Evolutionary conservation across 257 asterid genomes (phyloP), one percentile per base, ranked within the genome.

Genomic region (Solanum paucissectum): DNA sequence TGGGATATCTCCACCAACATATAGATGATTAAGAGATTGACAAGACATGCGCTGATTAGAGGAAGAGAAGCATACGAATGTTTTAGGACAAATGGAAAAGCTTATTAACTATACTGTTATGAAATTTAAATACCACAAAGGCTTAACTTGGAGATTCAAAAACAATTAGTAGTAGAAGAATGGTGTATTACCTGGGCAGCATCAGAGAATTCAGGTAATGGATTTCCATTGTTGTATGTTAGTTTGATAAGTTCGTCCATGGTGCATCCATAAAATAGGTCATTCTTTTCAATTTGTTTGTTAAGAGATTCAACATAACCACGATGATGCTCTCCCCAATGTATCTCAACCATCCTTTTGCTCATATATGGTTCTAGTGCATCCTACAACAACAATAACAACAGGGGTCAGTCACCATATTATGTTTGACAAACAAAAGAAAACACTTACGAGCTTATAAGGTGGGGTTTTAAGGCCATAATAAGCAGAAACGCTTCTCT

Each of bases 291-390:
- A 21, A 97, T 95, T 84, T 97, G 99, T 89, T 93, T 95, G 92
- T 95, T 97, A 79, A 96, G 94, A 86, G 96, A 92, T 90, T 96
- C 98, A 83, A 95, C 95, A 33, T 95, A 93, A 90, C 91, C 89
- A 69, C 95, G 95, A 89, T 96, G 98, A 89, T 96, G 98, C 87
- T 90, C 95, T 34, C 98, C 98, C 99, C 99, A 97, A 86, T 95
- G 98, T 84, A 91, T 90, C 91, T 97, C 98, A 29, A 97, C 94
- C 60, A 97, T 93, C 88, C 84, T 94, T 90, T 79, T 90, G 87
- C 98, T 97, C 96, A 97, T 93, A 88, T 94, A 93, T 79, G 99
- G 99, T 85, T 97, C 99, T 83, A 97, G 91, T 64, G 97, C 96
- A 92, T 96, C 96, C 98, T 95, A 92, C 23, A 42, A 42, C 49